Base-by-base conservation (phyloP, 1,284 basidiomycete species). In the Sporisorium sorghi region DNA sequence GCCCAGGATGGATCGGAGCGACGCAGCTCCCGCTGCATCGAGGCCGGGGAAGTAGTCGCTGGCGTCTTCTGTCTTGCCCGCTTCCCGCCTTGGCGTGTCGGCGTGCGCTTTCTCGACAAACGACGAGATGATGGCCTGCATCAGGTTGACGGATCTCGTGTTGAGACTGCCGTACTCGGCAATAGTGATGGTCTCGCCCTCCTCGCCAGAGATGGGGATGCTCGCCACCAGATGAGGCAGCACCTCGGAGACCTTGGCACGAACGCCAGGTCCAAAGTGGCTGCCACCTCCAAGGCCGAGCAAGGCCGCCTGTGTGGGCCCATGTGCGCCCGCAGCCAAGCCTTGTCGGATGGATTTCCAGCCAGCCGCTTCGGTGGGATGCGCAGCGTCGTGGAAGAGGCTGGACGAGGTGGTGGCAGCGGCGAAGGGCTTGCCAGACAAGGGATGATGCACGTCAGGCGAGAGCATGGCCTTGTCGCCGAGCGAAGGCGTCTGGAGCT, bases 121-220 rank as follows among this genome's bases (percentile, higher is more conserved):
- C 5, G 72, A 70, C 17, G 81, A 78, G 52, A 85, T 80, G 52
- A 85, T 73, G 17, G 77, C 70, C 23, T 78, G 77, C 49, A 86
- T 69, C 19, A 86, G 74, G 19, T 73, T 74, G 43, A 81, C 66
- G 10, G 85, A 85, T 19, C 84, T 71, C 14, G 76, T 79, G 49
- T 85, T 83, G 49, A 85, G 69, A 44, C 82, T 80, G 15, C 85
- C 85, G 43, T 84, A 86, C 62, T 86, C 85, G 48, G 84, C 84
- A 24, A 86, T 74, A 15, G 76, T 63, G 39, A 86, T 58, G 4
- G 68, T 68, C 35, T 78, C 71, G 2, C 79, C 79, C 24, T 69
- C 73, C 28, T 57, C 62, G 2, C 58, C 66, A 8, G 48, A 50
- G 17, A 85, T 52, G 1, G 83, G 82, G 12, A 85, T 77, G 8